A percentile compares a stretch with the other conserved stretches of the same genome.
Evolutionary conservation across 1,284 basidiomycete genomes (phyloP).

Genomic region (Coriolopsis trogii): DNA sequence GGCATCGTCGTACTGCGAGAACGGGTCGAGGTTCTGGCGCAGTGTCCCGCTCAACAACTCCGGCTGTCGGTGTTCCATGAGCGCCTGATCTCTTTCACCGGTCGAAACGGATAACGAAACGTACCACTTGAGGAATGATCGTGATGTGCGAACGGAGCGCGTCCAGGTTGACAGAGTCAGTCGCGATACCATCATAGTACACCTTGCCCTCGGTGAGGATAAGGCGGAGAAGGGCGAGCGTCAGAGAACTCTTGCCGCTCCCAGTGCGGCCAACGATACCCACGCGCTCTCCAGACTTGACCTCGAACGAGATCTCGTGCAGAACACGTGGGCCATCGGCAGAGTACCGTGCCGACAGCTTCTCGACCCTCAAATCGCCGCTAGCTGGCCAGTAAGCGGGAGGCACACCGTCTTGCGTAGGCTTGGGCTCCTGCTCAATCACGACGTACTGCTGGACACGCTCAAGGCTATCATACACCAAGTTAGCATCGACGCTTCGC

Average conservation of each 20-base stretch:
- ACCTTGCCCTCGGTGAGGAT: slow-evolving; percentile 51
- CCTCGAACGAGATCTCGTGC: slow-evolving; percentile 49
- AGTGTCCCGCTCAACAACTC: slow-evolving; percentile 39
- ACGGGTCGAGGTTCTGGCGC: slow-evolving; percentile 46
- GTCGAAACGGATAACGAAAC: not conserved
- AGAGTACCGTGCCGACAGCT: slow-evolving; percentile 61
- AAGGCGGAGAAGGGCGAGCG: slow-evolving; percentile 45
- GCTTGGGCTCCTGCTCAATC: slow-evolving; percentile 74
- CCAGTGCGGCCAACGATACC: slow-evolving; percentile 75
- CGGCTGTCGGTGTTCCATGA: slow-evolving; percentile 42
- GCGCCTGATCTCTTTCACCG: not conserved
- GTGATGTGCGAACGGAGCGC: slow-evolving; percentile 48
- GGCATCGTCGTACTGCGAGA: slow-evolving; percentile 54
- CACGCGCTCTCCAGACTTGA: slow-evolving; percentile 54
- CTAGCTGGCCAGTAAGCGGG: slow-evolving; percentile 82
- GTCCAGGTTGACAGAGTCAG: slow-evolving; percentile 60
- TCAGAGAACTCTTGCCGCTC: slow-evolving; percentile 43
- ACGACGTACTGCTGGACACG: slow-evolving; percentile 67
- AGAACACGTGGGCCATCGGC: slow-evolving; percentile 46
- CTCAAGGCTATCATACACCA: slow-evolving; percentile 20
- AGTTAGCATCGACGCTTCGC: not conserved
- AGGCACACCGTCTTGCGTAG: slow-evolving; percentile 53
- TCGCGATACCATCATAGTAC: slow-evolving; percentile 37
- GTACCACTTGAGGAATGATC: slow-evolving; percentile 46
- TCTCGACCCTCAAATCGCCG: slow-evolving; percentile 66